Percentiles rank a stretch among this genome's conserved stretches.
phyloP scores from a whole-genome alignment of 1,139 yeast species.

The Kodamaea ohmeri region DNA sequence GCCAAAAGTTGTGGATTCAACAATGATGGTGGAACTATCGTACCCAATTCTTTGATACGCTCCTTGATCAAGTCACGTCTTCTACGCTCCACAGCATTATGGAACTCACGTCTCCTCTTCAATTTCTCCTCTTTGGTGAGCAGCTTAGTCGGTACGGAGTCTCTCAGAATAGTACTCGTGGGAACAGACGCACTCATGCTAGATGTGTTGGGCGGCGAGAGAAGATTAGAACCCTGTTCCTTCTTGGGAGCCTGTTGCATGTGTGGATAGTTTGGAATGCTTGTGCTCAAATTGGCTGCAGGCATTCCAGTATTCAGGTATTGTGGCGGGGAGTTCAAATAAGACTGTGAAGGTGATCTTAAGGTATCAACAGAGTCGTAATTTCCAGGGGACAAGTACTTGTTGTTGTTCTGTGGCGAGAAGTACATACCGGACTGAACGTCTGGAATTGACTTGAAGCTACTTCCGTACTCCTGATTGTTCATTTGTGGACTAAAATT shows the following conservation, averaged over 20 bases:
- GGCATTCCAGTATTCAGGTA: slow-evolving; percentile 15
- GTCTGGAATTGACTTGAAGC: slow-evolving; percentile 17
- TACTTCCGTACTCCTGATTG: slow-evolving; percentile 23
- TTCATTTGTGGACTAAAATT: slow-evolving; percentile 33
- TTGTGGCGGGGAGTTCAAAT: slow-evolving; percentile 39
- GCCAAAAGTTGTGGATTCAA: slow-evolving; percentile 50
- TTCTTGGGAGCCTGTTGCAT: slow-evolving; percentile 7
- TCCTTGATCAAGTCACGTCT: slow-evolving; percentile 76
- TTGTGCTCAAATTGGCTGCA: slow-evolving; percentile 25
- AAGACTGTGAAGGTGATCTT: slow-evolving; percentile 31
- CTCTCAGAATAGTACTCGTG: slow-evolving; percentile 13
- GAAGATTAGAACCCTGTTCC: slow-evolving; percentile 17
- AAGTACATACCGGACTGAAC: slow-evolving; percentile 15
- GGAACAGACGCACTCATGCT: slow-evolving; percentile 27
- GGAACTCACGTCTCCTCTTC: slow-evolving; percentile 70
- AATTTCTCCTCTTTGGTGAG: slow-evolving; percentile 68
- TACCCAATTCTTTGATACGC: slow-evolving; percentile 68
- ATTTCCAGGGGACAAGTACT: slow-evolving; percentile 17
- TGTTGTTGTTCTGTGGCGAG: slow-evolving; percentile 17
- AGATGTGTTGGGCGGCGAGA: slow-evolving; percentile 27
- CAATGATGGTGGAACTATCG: slow-evolving; percentile 68
- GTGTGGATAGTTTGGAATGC: slow-evolving; percentile 28
- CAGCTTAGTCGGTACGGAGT: slow-evolving; percentile 30
- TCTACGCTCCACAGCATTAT: slow-evolving; percentile 78
- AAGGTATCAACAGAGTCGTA: slow-evolving; percentile 30